Percentiles rank a stretch among this genome's conserved stretches.
These are phyloP conservation scores for Diaporthe batatas DNA, from an alignment of 2,329 filamentous ascomycete genomes.

Conservation along the genomic window DNA sequence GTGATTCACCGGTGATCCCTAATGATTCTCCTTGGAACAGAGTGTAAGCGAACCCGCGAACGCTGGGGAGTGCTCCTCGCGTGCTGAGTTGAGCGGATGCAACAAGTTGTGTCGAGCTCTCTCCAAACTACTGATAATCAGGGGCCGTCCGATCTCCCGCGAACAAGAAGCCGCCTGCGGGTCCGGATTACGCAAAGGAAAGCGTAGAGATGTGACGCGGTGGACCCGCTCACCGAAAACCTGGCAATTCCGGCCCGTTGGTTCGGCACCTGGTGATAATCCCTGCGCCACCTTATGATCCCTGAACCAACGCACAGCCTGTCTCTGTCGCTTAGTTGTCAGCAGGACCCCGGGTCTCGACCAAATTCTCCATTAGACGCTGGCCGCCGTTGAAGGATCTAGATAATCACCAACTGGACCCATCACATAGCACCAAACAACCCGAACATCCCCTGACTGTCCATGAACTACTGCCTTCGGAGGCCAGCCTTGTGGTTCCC, in stretches of 20 bases:
- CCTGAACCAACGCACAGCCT: neutral
- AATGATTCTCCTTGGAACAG: too few species aligned
- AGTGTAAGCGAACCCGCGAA: conserved; percentile 1
- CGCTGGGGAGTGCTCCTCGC: neutral
- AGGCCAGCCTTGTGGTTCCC: neutral
- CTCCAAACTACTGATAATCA: neutral
- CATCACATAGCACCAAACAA: neutral
- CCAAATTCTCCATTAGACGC: neutral
- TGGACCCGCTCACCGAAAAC: neutral
- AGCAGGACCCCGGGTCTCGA: conserved; percentile 3
- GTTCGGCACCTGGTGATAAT: conserved; percentile 2
- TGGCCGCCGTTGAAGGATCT: conserved; percentile 12
- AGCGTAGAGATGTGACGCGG: conserved; percentile 2
- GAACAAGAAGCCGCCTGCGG: conserved; percentile 21
- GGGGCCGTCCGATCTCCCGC: conserved; percentile 3
- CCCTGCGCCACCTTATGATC: conserved; percentile 7
- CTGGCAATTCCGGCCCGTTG: conserved; percentile 16
- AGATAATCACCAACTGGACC: conserved; percentile 5
- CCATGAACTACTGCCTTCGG: neutral
- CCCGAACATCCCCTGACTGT: neutral
- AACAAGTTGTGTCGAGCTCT: neutral
- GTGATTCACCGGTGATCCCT: conserved; percentile 16
- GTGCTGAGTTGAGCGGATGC: neutral
- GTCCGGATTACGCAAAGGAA: conserved; percentile 17
- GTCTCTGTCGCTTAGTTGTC: neutral